Evolutionary conservation across 1,139 yeast species (phyloP), one percentile per base, ranked within the genome.

Genomic region (Hemisphaericaspora xylanilytica): DNA sequence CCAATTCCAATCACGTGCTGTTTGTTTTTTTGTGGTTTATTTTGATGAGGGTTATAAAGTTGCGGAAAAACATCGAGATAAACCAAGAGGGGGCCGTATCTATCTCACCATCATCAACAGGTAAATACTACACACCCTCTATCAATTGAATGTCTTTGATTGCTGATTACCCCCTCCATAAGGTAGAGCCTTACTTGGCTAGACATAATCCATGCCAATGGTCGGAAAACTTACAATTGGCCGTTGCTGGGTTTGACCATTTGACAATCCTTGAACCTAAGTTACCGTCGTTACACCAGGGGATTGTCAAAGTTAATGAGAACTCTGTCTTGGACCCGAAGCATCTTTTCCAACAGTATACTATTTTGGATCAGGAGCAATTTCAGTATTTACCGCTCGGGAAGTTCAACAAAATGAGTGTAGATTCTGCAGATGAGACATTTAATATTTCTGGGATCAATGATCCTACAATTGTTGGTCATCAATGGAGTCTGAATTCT

Each of bases 261-360:
- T 39, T 71, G 26, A 56, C 65, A 1, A 44, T 70, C 4, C 48
- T 70, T 11, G 75, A 70, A 30, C 75, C 76, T 7, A 60, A 56
- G 40, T 54, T 67, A 5, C 75, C 76, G 2, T 48, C 56, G n/a
- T 51, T 67, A 18, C 66, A 62, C 35, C 59, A 57, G 31, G 49
- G 61, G 10, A 49, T 67, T 21, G 50, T 51, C 25, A 42, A 52
- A 5, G 48, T 33, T 32, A 22, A 42, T 12, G 33, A 42, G 6
- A 41, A 32, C 7, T 46, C 47, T 11, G 43, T 55, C 4, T 50
- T 70, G n/a, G 62, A 65, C 28, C 46, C 66, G 3, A 55, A 54
- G 32, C 55, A 61, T 3, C 36, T 69, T 13, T 71, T 59, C 42
- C 54, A 57, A 20, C 48, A 56, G n/a, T 50, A 54, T 8, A 53